Percentiles rank a stretch among this genome's conserved stretches.
Evolutionary conservation across 2,329 filamentous ascomycete genomes (phyloP).

Genomic region (Sporothrix inflata): DNA sequence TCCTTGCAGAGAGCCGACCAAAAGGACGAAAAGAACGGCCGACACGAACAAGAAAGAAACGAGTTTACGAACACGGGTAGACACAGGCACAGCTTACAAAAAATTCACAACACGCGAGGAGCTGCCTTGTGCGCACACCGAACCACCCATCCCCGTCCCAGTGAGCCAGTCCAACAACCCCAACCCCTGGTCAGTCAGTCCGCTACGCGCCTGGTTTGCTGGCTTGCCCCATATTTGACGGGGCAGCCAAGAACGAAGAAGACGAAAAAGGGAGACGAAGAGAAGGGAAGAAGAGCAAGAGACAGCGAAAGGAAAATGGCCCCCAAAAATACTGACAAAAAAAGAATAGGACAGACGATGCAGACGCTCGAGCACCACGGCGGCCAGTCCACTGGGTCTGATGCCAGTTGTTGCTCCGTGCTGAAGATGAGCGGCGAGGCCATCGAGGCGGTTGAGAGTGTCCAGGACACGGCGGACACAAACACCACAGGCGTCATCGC

Average conservation of each 20-base stretch:
- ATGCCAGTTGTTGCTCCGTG: constrained; percentile 16
- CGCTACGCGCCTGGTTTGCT: not conserved
- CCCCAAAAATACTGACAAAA: not conserved
- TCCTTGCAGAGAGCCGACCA: not conserved
- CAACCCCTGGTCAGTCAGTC: constrained; percentile 15
- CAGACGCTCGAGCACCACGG: constrained; percentile 9
- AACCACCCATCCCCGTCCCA: not conserved
- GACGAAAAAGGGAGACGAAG: not conserved
- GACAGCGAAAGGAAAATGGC: not conserved
- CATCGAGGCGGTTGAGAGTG: not conserved
- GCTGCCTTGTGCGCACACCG: constrained; percentile 1
- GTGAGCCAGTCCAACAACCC: not conserved
- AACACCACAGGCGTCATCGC: not conserved
- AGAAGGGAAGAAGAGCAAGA: not conserved
- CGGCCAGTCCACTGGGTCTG: not conserved
- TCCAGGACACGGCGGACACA: not conserved
- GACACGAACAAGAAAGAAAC: not conserved
- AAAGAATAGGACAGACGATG: not conserved
- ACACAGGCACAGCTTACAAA: not conserved
- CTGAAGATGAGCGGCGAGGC: constrained; percentile 20
- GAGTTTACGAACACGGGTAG: not conserved
- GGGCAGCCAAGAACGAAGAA: not conserved
- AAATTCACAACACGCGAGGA: not conserved
- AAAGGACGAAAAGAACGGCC: not conserved
- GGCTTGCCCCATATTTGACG: not conserved